Conservation (phyloP, 352 stramenopile genomes). For the Globisporangium viniferum region DNA sequence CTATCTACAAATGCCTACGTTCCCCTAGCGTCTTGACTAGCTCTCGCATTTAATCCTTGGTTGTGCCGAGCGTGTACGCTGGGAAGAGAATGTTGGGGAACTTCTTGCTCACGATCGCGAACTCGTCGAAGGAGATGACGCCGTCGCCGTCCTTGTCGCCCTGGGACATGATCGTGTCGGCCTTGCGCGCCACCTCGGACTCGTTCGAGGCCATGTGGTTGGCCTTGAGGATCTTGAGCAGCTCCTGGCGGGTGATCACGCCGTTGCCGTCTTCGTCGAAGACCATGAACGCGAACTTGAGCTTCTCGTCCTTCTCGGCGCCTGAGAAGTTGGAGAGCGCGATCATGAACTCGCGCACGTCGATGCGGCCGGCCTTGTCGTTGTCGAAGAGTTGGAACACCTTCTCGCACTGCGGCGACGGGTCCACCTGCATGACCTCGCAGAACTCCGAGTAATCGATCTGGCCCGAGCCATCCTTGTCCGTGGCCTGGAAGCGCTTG, state of each 20-base stretch:
- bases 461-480: conserved; percentile 93
- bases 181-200: conserved; percentile 92
- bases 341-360: conserved; percentile 95
- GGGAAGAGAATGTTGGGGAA: conserved; percentile 96
- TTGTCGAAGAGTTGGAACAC: conserved; percentile 95
- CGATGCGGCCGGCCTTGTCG: conserved; percentile 89
- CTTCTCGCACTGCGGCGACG: conserved; percentile 88
- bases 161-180: conserved; percentile 97
- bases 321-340: conserved; percentile 93
- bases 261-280: conserved; percentile 95
- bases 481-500: conserved; percentile 93
- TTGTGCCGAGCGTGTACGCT: conserved; percentile 66
- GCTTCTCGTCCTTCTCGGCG: conserved; percentile 94
- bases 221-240: conserved; percentile 94
- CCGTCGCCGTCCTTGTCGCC: conserved; percentile 95
- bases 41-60: conserved; percentile 41
- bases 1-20: not conserved
- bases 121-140: conserved; percentile 97
- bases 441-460: conserved; percentile 98
- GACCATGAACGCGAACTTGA: conserved; percentile 96
- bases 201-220: conserved; percentile 94
- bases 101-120: conserved; percentile 94
- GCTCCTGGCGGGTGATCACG: conserved; percentile 92
- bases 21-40: not conserved
- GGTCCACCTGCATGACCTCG: conserved; percentile 93